Evolutionary conservation across 139 green algal species (phyloP).

Genomic region (Auxenochlorella pyrenoidosa): DNA sequence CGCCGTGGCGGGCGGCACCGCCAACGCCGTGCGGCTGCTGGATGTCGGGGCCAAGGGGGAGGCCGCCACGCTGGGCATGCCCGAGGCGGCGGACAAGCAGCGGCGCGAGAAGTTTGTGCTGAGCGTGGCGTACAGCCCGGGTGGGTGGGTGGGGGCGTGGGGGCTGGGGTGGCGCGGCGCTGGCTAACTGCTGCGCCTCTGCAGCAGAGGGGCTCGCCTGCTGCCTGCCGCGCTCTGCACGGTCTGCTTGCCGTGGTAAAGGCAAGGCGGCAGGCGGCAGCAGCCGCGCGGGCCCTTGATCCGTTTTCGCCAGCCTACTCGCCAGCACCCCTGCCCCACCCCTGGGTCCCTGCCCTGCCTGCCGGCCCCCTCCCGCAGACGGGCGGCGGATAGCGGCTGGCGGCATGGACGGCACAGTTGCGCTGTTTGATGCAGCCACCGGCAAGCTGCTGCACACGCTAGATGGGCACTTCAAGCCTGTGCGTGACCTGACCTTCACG

Average conservation of each 20-base stretch:
- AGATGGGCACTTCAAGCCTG: constrained; percentile 88
- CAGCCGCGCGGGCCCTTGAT: no score
- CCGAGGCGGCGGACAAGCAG: constrained; percentile 49
- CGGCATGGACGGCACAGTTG: constrained; percentile 82
- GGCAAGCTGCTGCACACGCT: constrained; percentile 71
- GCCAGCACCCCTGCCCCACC: not conserved
- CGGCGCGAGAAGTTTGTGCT: constrained; percentile 78
- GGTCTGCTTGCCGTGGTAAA: no score
- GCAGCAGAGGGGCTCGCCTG: no score
- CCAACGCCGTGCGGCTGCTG: constrained; percentile 54
- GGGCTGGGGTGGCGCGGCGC: no score
- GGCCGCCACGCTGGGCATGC: constrained; percentile 41
- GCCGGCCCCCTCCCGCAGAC: constrained; percentile 39
- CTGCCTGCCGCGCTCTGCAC: no score
- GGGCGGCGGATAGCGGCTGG: constrained; percentile 74
- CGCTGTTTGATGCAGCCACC: constrained; percentile 75
- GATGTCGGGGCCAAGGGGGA: constrained; percentile 33
- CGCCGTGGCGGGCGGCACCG: constrained; percentile 77
- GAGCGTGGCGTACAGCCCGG: constrained; percentile 72
- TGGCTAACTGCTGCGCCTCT: no score
- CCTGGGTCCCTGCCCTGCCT: not conserved
- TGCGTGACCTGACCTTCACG: constrained; percentile 84
- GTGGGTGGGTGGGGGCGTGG: not conserved
- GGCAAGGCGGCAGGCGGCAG: no score
- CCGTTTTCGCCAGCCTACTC: not conserved